These are phyloP conservation scores for Suillus luteus DNA, from an alignment of 768 basidiomycete species.

Conservation along the genomic window DNA sequence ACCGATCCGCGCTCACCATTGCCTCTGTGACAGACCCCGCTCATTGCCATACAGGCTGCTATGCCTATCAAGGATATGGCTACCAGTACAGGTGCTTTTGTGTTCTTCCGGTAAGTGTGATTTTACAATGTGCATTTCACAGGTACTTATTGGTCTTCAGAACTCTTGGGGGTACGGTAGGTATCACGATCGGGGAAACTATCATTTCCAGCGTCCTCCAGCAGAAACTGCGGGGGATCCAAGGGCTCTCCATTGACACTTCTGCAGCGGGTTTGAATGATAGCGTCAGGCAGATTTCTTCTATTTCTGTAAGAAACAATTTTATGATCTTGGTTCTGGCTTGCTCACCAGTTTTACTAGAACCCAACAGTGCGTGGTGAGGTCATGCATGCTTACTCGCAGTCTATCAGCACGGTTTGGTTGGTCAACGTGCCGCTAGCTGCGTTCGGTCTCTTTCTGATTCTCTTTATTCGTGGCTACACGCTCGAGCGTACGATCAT, in stretches of 20 bases:
- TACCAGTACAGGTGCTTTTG: constrained; percentile 40
- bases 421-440: constrained; percentile 38
- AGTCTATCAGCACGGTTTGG: constrained; percentile 41
- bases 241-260: constrained; percentile 37
- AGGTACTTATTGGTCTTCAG: constrained; percentile 35
- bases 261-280: constrained; percentile 48
- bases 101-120: constrained; percentile 32
- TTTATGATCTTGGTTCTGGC: neutral
- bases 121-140: neutral
- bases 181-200: constrained; percentile 72
- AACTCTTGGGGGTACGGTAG: constrained; percentile 72
- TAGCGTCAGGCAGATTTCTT: constrained; percentile 45
- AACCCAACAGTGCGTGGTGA: constrained; percentile 30
- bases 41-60: constrained; percentile 42
- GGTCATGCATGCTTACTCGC: constrained; percentile 40
- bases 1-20: constrained; percentile 1
- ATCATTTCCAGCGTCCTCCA: constrained; percentile 59
- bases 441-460: constrained; percentile 34
- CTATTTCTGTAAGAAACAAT: constrained; percentile 24
- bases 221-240: constrained; percentile 19
- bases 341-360: constrained; percentile 23
- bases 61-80: constrained; percentile 51
- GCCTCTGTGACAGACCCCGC: constrained; percentile 23
- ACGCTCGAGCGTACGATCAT: constrained; percentile 34
- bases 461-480: constrained; percentile 38